These are phyloP conservation scores for Colletotrichum tropicale DNA, from an alignment of 2,329 filamentous ascomycete genomes.

Conservation along the genomic window DNA sequence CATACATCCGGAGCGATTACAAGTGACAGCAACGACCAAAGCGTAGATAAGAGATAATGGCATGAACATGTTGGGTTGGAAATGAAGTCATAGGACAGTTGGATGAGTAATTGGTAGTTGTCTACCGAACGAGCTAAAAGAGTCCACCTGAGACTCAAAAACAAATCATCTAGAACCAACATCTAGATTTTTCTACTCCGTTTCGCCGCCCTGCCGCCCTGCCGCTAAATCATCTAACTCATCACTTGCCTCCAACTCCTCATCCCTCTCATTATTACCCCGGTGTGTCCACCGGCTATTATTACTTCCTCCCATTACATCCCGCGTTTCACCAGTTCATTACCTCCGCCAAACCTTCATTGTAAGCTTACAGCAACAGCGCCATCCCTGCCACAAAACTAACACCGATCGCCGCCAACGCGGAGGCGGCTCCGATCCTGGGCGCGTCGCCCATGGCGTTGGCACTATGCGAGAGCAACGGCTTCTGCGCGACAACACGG, in stretches of 20 bases:
- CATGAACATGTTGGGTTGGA: neutral
- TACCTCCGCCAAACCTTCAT: neutral
- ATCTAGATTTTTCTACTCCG: neutral
- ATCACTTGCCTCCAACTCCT: neutral
- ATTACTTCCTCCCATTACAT: neutral
- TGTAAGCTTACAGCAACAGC: neutral
- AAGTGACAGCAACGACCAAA: neutral
- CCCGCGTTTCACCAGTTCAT: neutral
- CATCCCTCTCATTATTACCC: neutral
- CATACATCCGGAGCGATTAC: accelerated
- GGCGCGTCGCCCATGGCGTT: neutral
- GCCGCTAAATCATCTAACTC: neutral
- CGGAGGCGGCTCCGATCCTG: neutral
- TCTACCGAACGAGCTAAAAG: neutral
- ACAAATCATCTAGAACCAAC: neutral
- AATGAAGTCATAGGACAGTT: neutral
- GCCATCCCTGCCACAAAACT: conserved; percentile 2
- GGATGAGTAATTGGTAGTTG: neutral
- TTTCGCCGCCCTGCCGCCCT: neutral
- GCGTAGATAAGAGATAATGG: accelerated
- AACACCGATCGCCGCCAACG: neutral
- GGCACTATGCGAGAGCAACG: conserved; percentile 13
- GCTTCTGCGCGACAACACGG: conserved; percentile 35
- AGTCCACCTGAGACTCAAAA: neutral
- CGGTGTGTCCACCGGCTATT: neutral